Conservation (phyloP, 192 early-diverging fungal species). For the Coemansia sp. region DNA sequence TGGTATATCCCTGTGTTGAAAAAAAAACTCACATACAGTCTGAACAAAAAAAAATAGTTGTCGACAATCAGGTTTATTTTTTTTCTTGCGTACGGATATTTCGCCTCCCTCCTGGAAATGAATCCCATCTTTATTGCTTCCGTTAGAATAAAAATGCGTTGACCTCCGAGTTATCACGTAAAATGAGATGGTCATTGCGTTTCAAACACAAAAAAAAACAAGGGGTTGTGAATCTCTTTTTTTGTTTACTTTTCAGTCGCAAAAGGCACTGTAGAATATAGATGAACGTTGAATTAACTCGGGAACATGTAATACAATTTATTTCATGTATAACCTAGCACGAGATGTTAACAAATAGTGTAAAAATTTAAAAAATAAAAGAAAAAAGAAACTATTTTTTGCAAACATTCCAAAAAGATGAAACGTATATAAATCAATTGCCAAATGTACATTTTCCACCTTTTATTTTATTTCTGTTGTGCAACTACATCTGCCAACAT, state of each 20-base stretch:
- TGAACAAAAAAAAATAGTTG: slow-evolving; percentile 1
- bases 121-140: neutral
- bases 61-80: slow-evolving; percentile 7
- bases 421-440: neutral
- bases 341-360: neutral
- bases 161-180: slow-evolving; percentile 2
- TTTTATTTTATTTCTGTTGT: neutral
- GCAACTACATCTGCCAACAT: neutral
- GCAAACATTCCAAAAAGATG: neutral
- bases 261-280: slow-evolving; percentile 1
- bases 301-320: slow-evolving; percentile 4
- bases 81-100: neutral
- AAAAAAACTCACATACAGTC: neutral
- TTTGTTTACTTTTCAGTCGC: neutral
- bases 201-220: neutral
- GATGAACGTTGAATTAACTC: neutral
- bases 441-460: neutral
- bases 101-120: neutral
- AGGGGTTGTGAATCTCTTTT: neutral
- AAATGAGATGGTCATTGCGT: neutral
- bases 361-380: neutral
- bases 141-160: neutral
- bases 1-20: neutral
- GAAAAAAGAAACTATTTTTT: neutral
- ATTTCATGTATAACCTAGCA: neutral